Evolutionary conservation across 345 rosid genomes (phyloP).

Genomic region (Gossypium sturtianum): DNA sequence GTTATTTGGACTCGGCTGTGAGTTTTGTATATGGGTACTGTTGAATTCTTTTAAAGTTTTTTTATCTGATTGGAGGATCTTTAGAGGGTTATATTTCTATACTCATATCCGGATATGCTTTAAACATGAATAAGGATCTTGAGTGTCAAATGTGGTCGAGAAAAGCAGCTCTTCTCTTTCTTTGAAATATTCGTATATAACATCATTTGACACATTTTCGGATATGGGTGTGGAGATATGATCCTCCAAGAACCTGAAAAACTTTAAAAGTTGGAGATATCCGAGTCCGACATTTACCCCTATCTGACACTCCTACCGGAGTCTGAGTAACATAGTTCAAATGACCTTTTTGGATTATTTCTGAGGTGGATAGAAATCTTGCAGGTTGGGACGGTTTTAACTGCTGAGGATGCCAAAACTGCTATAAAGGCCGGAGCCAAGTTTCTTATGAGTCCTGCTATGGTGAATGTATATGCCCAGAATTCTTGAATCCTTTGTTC

Average conservation of each 20-base stretch:
- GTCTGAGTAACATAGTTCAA: background rate
- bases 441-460: slow-evolving; percentile 60
- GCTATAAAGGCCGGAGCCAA: slow-evolving; percentile 47
- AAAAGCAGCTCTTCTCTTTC: too few species aligned
- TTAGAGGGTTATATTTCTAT: background rate
- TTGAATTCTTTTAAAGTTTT: too few species aligned
- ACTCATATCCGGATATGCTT: too few species aligned
- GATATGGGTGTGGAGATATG: too few species aligned
- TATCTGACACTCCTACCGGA: background rate
- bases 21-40: too few species aligned
- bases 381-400: slow-evolving; percentile 53
- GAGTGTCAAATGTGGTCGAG: too few species aligned
- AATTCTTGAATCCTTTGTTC: background rate
- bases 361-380: background rate
- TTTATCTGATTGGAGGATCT: background rate
- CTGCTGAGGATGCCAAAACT: slow-evolving; percentile 33
- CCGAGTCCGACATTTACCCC: background rate
- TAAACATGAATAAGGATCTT: too few species aligned
- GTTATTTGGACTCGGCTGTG: too few species aligned
- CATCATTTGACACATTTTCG: too few species aligned
- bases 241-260: too few species aligned
- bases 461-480: slow-evolving; percentile 28
- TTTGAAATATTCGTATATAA: too few species aligned
- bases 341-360: background rate
- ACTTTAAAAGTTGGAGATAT: too few species aligned